Base-by-base conservation (phyloP, 768 basidiomycete genomes). In the Pisolithus albus region DNA sequence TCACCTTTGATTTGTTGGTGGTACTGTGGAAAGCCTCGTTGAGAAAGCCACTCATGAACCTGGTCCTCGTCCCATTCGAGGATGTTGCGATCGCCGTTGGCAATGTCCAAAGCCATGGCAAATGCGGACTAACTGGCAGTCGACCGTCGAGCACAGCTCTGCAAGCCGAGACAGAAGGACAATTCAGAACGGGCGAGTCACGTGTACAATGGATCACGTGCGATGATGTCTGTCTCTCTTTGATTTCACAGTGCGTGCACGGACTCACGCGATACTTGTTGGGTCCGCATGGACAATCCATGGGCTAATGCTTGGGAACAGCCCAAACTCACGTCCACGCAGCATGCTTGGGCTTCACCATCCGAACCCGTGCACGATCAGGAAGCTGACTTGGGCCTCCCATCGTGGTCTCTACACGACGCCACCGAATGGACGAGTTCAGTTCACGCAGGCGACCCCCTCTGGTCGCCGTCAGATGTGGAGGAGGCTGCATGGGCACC, bases 21-120 rank as follows among this genome's bases (percentile, higher is more conserved):
- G 65, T 96, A 96, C 63, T 93, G 89, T 2, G 86, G 79, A 66
- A 84, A 87, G 4, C 93, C 94, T 40, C 95, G 75, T 30, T 73
- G 74, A 19, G 78, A 71, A 52, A 95, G 71, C 82, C 88, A 93
- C n/a, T 68, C 67, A 53, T 90, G 83, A 5, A 97, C 94, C 55
- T 86, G 83, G 47, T 74, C 65, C 67, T 88, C 86, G 63, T 81
- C 80, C 88, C 88, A 91, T 53, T 86, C 82, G 0, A 72, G 52
- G 39, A 78, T 74, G 57, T 63, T 74, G 52, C 70, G 67, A 34
- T 60, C 65, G 56, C 56, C 56, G 56, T 52, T 54, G 54, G 61
- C 47, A 49, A 60, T 60, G 58, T 65, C 71, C 61, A 65, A 61
- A 52, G 58, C 55, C 60, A 58, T 64, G 50, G 47, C 42, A 32